phyloP scores from a whole-genome alignment of 2,329 filamentous ascomycete species.

The Cordyceps cateniannulata region DNA sequence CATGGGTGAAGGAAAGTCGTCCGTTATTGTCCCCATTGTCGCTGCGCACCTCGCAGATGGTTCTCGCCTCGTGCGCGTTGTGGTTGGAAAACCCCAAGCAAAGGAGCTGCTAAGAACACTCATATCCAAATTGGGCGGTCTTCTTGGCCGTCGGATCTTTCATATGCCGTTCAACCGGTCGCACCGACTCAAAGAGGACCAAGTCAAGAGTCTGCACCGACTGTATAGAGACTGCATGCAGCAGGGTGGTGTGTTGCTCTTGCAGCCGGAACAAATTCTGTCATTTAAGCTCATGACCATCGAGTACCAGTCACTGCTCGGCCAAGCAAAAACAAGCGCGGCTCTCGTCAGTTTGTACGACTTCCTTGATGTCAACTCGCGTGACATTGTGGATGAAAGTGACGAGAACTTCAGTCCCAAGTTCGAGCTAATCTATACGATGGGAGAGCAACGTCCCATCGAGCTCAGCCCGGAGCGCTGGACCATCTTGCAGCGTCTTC shows the following conservation, averaged over 20 bases:
- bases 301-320: slow-evolving; percentile 23
- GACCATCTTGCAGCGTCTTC: slow-evolving; percentile 39
- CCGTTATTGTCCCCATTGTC: slow-evolving; percentile 62
- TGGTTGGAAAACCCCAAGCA: slow-evolving; percentile 56
- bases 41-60: slow-evolving; percentile 46
- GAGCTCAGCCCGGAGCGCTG: slow-evolving; percentile 51
- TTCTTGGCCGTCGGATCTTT: slow-evolving; percentile 48
- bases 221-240: slow-evolving; percentile 41
- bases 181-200: slow-evolving; percentile 24
- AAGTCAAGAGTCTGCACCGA: slow-evolving; percentile 29
- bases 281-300: slow-evolving; percentile 56
- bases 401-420: slow-evolving; percentile 57
- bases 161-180: slow-evolving; percentile 54
- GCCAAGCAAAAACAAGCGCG: slow-evolving; percentile 1
- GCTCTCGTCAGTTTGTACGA: slow-evolving; percentile 36
- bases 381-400: slow-evolving; percentile 59
- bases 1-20: slow-evolving; percentile 67
- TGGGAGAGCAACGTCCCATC: slow-evolving; percentile 45
- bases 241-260: slow-evolving; percentile 48
- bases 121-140: slow-evolving; percentile 45
- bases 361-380: slow-evolving; percentile 36
- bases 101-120: slow-evolving; percentile 55
- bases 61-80: slow-evolving; percentile 44
- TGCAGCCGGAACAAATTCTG: slow-evolving; percentile 58
- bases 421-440: slow-evolving; percentile 58